Conservation (phyloP, 352 stramenopile species). For the Globisporangium echinulatum region DNA sequence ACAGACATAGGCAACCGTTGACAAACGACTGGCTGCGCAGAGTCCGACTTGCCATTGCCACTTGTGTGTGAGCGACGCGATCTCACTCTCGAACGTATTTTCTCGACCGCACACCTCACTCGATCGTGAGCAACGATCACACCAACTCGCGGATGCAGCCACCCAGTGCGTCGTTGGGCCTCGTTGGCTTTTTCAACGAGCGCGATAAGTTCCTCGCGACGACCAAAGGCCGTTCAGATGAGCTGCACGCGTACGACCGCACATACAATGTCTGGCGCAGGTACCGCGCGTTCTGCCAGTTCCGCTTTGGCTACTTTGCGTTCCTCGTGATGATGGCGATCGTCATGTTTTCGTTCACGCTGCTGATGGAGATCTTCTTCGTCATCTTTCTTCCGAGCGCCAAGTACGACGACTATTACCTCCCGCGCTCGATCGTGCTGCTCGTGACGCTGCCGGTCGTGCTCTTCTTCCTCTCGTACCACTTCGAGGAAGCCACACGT, state of each 20-base stretch:
- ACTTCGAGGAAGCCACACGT: conserved; percentile 58
- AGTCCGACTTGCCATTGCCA: too few relatives aligned
- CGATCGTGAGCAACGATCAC: too few relatives aligned
- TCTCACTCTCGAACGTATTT: too few relatives aligned
- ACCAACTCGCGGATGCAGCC: too few relatives aligned
- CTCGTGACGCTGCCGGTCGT: conserved; percentile 53
- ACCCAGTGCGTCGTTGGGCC: too few relatives aligned
- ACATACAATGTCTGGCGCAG: conserved; percentile 40
- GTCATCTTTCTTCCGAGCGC: conserved; percentile 74
- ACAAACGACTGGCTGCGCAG: too few relatives aligned
- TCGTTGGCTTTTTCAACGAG: not conserved
- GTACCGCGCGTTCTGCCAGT: conserved; percentile 67
- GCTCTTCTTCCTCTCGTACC: conserved; percentile 74
- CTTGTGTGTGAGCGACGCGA: too few relatives aligned
- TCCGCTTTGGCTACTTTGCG: conserved; percentile 70
- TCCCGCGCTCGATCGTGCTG: conserved; percentile 43
- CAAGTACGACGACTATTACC: conserved; percentile 62
- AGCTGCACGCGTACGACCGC: conserved; percentile 43
- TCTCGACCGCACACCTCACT: too few relatives aligned
- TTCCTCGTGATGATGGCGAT: conserved; percentile 79
- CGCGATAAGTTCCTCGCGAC: conserved; percentile 40
- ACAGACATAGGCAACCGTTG: too few relatives aligned
- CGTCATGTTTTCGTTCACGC: conserved; percentile 79
- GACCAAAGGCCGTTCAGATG: conserved; percentile 37
- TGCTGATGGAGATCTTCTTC: conserved; percentile 85